Percentiles rank a stretch among this genome's conserved stretches.
These are phyloP conservation scores for Penicillium concentricum DNA, from an alignment of 2,329 filamentous ascomycete genomes.

Conservation along the genomic window DNA sequence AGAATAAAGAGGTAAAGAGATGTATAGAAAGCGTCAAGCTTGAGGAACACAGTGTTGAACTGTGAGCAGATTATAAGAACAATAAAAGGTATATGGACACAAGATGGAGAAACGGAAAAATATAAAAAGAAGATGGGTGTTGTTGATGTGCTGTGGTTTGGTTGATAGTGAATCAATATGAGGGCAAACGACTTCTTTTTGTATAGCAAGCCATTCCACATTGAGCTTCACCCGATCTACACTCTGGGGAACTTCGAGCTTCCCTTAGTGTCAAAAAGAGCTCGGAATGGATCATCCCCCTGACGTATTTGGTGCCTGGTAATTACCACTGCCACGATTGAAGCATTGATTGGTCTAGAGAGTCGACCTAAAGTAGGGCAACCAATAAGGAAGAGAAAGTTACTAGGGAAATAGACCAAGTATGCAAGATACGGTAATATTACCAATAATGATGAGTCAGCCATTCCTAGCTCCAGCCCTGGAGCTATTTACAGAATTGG, in stretches of 20 bases:
- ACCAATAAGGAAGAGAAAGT: slow-evolving; percentile 13
- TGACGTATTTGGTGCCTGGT: slow-evolving; percentile 28
- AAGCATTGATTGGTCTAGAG: slow-evolving; percentile 12
- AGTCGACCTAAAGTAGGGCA: slow-evolving; percentile 20
- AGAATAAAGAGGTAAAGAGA: neutral
- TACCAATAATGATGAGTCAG: slow-evolving; percentile 26
- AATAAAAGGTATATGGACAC: slow-evolving; percentile 4
- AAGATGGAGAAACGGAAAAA: slow-evolving; percentile 1
- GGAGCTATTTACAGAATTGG: neutral
- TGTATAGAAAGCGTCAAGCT: slow-evolving; percentile 9
- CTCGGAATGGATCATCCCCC: slow-evolving; percentile 25
- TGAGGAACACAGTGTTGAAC: slow-evolving; percentile 25
- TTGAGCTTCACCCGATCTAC: slow-evolving; percentile 26
- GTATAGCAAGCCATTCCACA: slow-evolving; percentile 27
- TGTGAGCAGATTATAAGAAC: slow-evolving; percentile 14
- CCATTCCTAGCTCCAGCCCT: slow-evolving; percentile 18
- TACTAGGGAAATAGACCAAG: neutral
- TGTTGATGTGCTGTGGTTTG: slow-evolving; percentile 4
- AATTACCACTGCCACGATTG: slow-evolving; percentile 9
- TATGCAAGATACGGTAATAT: neutral
- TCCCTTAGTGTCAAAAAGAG: slow-evolving; percentile 11
- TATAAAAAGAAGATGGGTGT: neutral
- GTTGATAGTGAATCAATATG: neutral
- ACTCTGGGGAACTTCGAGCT: slow-evolving; percentile 21
- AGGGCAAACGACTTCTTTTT: slow-evolving; percentile 18